Conservation (phyloP, 805 yeast species). For the Ogataea angusta region DNA sequence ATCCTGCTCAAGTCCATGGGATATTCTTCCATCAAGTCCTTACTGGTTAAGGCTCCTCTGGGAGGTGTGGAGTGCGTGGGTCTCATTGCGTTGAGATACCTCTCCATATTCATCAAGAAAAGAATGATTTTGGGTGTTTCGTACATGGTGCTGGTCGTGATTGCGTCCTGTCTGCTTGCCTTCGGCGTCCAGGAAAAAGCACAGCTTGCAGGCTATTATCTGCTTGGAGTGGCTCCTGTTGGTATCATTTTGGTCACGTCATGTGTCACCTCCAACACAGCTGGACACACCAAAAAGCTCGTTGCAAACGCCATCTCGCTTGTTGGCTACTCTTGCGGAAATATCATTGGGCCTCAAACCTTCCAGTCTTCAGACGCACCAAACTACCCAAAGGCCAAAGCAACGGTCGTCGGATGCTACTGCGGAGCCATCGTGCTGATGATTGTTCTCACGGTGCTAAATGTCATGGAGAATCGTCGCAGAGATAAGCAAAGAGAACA, state of each 20-base stretch:
- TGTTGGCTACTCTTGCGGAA: constrained; percentile 43
- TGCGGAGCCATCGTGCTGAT: constrained; percentile 35
- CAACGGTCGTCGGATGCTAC: constrained; percentile 11
- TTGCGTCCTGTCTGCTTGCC: constrained; percentile 23
- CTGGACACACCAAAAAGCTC: constrained; percentile 54
- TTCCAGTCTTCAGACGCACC: constrained; percentile 48
- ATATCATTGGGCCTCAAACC: constrained; percentile 51
- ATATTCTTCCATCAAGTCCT: constrained; percentile 25
- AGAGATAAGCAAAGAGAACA: constrained; percentile 25
- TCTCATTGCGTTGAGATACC: constrained; percentile 31
- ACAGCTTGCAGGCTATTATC: constrained; percentile 31
- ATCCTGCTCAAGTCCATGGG: constrained; percentile 30
- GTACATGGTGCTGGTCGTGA: constrained; percentile 20
- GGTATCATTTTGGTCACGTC: constrained; percentile 29
- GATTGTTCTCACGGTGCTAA: constrained; percentile 33
- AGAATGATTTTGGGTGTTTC: constrained; percentile 23
- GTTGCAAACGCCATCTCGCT: constrained; percentile 33
- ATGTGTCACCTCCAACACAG: constrained; percentile 33
- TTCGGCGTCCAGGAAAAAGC: constrained; percentile 5
- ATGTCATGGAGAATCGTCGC: constrained; percentile 23
- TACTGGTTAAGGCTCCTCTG: constrained; percentile 22
- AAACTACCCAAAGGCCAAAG: constrained; percentile 47
- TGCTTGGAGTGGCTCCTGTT: constrained; percentile 24
- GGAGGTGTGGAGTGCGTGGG: constrained; percentile 34
- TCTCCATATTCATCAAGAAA: constrained; percentile 23